Evolutionary conservation across 768 basidiomycete species (phyloP), one percentile per base, ranked within the genome.

Genomic region (Pluteus cervinus): DNA sequence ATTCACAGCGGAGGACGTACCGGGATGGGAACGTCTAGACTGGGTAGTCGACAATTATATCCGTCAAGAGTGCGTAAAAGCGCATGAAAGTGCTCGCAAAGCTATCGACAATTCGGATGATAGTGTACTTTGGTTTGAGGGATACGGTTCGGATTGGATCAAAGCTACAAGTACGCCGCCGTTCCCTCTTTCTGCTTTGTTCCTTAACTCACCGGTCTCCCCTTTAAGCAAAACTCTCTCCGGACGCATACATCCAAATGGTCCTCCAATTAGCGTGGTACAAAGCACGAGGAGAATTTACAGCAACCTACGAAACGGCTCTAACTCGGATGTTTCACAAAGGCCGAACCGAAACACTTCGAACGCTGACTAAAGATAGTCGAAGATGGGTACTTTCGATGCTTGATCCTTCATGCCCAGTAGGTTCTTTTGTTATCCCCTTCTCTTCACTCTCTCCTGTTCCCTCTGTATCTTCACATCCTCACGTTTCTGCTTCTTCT

Each of bases 271-370:
- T 96, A 7, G 92, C 91, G 3, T 96, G 86, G 81, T 88, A 85
- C 63, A 76, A 74, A 54, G 76, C 79, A 15, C 84, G 80, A 31
- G 79, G 77, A 8, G 61, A 68, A 41, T 82, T 88, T 49, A 87
- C 88, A 3, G 88, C 93, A 2, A 90, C 87, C 5, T 96, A 97
- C 55, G 93, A 97, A 60, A 96, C 92, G 0, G 87, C 82, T 0
- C 71, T 93, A 22, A 94, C 93, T 2, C 76, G 90, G 17, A 72
- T 86, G 57, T 93, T 93, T 63, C 66, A 81, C 42, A 78, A 81
- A 44, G 93, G 90, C 11, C 76, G 93, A 12, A 96, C 92, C 2
- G 93, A 97, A 54, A 91, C 88, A 1, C 79, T 97, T 36, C 76
- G 92, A 17, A 74, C 81, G 0, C 66, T 86, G 29, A 84, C 79